phyloP scores from a whole-genome alignment of 192 early-diverging fungal genomes.

The Dimargaris verticillata region DNA sequence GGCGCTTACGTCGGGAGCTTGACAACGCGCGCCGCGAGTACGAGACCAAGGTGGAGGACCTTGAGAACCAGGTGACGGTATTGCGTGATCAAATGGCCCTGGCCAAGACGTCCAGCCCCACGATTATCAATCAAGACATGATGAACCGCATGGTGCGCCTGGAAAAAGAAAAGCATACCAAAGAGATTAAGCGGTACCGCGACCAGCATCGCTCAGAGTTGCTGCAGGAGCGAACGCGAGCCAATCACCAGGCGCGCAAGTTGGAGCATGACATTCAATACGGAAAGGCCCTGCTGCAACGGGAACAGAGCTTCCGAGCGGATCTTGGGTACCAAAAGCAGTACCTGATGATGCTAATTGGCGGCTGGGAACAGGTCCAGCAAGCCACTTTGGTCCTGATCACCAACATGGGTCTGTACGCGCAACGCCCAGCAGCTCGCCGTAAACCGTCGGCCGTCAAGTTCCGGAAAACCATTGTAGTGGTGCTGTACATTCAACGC shows the following conservation, averaged over 20 bases:
- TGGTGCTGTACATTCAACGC: slow-evolving; percentile 3
- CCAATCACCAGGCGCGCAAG: slow-evolving; percentile 9
- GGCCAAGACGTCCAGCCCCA: neutral
- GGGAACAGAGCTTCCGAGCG: slow-evolving; percentile 12
- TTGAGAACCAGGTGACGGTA: neutral
- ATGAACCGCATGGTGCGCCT: neutral
- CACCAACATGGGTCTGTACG: slow-evolving; percentile 6
- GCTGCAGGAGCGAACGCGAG: slow-evolving; percentile 5
- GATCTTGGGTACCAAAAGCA: slow-evolving; percentile 15
- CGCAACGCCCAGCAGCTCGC: neutral
- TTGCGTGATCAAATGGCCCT: neutral
- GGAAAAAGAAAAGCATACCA: slow-evolving; percentile 3
- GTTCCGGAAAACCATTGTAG: slow-evolving; percentile 1
- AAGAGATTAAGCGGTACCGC: neutral
- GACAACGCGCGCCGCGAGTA: neutral
- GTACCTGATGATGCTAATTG: slow-evolving; percentile 15
- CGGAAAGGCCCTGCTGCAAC: slow-evolving; percentile 7
- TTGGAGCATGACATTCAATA: slow-evolving; percentile 6
- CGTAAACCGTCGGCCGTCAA: slow-evolving; percentile 10
- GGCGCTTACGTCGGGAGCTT: too few relatives aligned
- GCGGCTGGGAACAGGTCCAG: slow-evolving; percentile 12
- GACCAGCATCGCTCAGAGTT: neutral
- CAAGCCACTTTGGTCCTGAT: slow-evolving; percentile 8
- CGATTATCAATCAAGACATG: neutral
- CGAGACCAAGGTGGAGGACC: neutral